Conservation (phyloP, 441 rosid species). For the Sinapis alba region DNA sequence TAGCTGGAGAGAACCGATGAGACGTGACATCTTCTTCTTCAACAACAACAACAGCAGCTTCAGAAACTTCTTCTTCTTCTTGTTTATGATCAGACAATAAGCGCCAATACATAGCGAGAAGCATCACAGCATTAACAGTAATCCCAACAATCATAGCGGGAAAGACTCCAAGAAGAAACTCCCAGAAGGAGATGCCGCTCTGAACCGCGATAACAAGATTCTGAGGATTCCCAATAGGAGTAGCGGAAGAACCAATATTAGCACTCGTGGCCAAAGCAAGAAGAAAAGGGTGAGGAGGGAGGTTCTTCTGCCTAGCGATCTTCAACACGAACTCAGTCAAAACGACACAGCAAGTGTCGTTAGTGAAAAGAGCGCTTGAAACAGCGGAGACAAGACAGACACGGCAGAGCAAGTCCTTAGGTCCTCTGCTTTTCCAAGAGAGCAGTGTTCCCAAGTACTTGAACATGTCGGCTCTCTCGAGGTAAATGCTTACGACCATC, state of each 20-base stretch:
- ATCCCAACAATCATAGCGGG: conserved; percentile 74
- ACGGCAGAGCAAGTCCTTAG: conserved; percentile 70
- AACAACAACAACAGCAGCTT: conserved; percentile 40
- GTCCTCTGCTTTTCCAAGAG: conserved; percentile 70
- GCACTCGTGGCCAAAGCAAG: conserved; percentile 84
- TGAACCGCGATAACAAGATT: conserved; percentile 78
- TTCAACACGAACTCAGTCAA: conserved; percentile 78
- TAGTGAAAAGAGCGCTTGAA: conserved; percentile 86
- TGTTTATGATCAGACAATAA: conserved; percentile 50
- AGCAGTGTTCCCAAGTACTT: conserved; percentile 70
- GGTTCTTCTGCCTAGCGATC: conserved; percentile 72
- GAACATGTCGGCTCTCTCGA: conserved; percentile 83
- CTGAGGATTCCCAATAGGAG: conserved; percentile 91
- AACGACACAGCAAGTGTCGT: conserved; percentile 81
- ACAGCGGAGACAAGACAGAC: conserved; percentile 74
- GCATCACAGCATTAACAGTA: conserved; percentile 53
- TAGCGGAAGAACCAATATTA: conserved; percentile 82
- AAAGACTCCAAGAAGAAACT: conserved; percentile 56
- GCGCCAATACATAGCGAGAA: conserved; percentile 66
- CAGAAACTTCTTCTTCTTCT: conserved; percentile 39
- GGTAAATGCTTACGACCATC: conserved; percentile 83
- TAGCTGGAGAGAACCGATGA: conserved; percentile 65
- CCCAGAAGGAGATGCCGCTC: conserved; percentile 59
- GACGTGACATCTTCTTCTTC: conserved; percentile 47
- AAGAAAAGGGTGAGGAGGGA: conserved; percentile 73